Evolutionary conservation across 2,329 filamentous ascomycete species (phyloP), one percentile per base, ranked within the genome.

Genomic region (Microascus cirrosus): DNA sequence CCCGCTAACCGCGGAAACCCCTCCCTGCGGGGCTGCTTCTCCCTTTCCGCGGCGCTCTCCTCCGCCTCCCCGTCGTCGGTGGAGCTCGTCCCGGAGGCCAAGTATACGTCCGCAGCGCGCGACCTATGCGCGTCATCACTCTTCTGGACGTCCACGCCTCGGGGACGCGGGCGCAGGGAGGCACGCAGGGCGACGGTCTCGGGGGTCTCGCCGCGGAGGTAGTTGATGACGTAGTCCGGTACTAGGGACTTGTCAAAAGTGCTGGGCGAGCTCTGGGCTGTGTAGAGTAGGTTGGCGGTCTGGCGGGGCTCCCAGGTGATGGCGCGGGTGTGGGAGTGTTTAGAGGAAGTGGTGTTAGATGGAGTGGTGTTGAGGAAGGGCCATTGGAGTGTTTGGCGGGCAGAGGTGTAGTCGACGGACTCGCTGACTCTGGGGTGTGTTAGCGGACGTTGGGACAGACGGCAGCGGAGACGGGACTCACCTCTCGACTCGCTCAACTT

Each of bases 191-290:
- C 78, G 22, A 81, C 63, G 34, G 73, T 74, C 65, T 81, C 78
- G 15, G 79, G 78, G 1, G 78, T 81, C 66, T 81, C 79, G 53
- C 78, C 78, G 48, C 78, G 74, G 60, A 82, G 71, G 64, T 77
- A 82, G 65, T 80, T 77, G 61, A 79, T 71, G 48, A 82, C 75
- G 62, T 82, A 82, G 66, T 82, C 79, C 10, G 79, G 79, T 18
- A 82, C 73, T 35, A 81, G 71, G 57, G 75, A 73, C 58, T 69
- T 70, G 58, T 74, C 71, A 32, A 74, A 68, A 25, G 68, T 61
- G 57, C 63, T 67, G 20, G 66, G 67, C 25, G 67, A 52, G 39
- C 54, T 59, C 53, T 59, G 58, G 15, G 48, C 58, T 42, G 59
- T 25, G 28, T 55, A 57, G 32, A 48, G 53, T 8, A 32, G 28